Evolutionary conservation across 352 stramenopile species (phyloP).

Genomic region (Hyaloperonospora brassicae): DNA sequence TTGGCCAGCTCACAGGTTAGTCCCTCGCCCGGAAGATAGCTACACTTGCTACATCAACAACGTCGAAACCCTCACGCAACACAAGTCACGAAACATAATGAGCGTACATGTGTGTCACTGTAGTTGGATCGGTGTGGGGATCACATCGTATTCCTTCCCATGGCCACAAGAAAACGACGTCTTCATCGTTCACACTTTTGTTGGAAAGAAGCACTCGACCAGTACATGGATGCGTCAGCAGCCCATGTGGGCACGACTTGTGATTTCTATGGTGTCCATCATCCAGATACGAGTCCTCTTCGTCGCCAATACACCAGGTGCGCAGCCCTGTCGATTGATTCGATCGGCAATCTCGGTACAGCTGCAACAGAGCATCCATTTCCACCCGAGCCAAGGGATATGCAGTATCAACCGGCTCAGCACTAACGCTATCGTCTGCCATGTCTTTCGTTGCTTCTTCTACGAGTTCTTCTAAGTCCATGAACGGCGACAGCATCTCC

Average conservation of each 20-base stretch:
- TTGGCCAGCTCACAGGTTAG: conserved; percentile 45
- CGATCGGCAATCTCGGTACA: conserved; percentile 43
- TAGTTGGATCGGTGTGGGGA: conserved; percentile 55
- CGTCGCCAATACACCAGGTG: conserved; percentile 53
- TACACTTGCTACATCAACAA: conserved; percentile 10
- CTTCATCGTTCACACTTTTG: conserved; percentile 7
- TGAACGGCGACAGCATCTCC: conserved; percentile 33
- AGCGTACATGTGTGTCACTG: conserved; percentile 58
- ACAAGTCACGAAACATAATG: not conserved
- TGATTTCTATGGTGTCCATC: conserved; percentile 1
- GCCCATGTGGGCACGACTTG: conserved; percentile 32
- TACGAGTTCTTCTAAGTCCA: conserved; percentile 28
- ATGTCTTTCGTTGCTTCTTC: conserved; percentile 16
- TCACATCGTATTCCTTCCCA: conserved; percentile 70
- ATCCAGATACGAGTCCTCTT: conserved; percentile 10
- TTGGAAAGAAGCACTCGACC: conserved; percentile 39
- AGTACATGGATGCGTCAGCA: conserved; percentile 57
- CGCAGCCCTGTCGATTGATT: conserved; percentile 34
- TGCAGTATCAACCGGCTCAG: conserved; percentile 34
- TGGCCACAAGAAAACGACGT: conserved; percentile 44
- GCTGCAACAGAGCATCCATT: conserved; percentile 34
- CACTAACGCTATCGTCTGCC: conserved; percentile 3
- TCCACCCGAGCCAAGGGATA: conserved; percentile 44
- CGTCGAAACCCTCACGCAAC: not conserved
- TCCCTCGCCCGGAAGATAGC: conserved; percentile 41